Evolutionary conservation across 2,329 filamentous ascomycete genomes (phyloP).

Genomic region (Dothideomycetes sp.): DNA sequence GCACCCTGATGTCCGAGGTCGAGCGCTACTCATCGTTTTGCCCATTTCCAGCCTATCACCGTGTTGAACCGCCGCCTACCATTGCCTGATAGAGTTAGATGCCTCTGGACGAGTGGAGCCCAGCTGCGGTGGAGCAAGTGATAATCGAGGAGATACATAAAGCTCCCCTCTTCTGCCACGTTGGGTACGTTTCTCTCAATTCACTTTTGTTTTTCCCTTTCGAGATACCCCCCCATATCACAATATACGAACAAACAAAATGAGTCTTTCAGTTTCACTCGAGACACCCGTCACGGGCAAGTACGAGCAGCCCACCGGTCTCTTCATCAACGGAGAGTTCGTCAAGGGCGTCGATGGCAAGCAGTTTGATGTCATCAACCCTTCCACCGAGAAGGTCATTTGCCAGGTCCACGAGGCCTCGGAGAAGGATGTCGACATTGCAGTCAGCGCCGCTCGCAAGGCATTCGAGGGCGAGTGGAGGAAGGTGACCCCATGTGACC

Average conservation of each 20-base stretch:
- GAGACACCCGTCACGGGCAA: conserved; percentile 56
- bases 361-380: conserved; percentile 89
- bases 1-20: too few species aligned
- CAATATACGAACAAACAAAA: conserved; percentile 15
- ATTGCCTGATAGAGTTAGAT: background rate
- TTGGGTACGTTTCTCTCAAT: background rate
- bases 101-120: conserved; percentile 7
- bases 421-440: conserved; percentile 74
- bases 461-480: conserved; percentile 65
- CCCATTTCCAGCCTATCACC: too few species aligned
- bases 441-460: conserved; percentile 74
- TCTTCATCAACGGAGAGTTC: conserved; percentile 91
- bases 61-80: too few species aligned
- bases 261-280: conserved; percentile 47
- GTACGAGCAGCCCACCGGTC: conserved; percentile 42
- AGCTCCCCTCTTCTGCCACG: background rate
- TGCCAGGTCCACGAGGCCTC: conserved; percentile 72
- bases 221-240: conserved; percentile 13
- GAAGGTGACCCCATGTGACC: conserved; percentile 58
- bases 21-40: too few species aligned
- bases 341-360: conserved; percentile 73
- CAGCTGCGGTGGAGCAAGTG: background rate
- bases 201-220: conserved; percentile 6
- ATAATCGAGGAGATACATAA: background rate
- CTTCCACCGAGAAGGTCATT: conserved; percentile 74